Percentiles rank a stretch among this genome's conserved stretches.
These are phyloP conservation scores for Barnettozyma botsteinii DNA, from an alignment of 805 yeast genomes.

Conservation along the genomic window DNA sequence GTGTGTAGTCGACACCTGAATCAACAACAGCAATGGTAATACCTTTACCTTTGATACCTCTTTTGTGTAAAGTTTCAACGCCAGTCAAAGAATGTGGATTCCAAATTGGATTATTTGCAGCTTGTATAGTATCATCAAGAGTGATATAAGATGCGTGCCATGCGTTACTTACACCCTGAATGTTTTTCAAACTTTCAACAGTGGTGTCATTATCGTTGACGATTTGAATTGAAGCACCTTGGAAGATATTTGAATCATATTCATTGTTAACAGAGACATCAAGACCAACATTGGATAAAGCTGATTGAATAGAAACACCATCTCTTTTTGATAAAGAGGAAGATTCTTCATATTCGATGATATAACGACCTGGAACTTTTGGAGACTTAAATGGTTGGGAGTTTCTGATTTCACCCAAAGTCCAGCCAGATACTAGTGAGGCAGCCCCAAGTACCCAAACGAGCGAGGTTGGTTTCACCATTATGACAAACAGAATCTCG, in stretches of 20 bases:
- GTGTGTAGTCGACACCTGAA: constrained; percentile 10
- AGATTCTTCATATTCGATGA: constrained; percentile 3
- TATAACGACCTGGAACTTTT: constrained; percentile 10
- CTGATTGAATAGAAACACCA: neutral
- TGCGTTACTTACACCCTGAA: constrained; percentile 11
- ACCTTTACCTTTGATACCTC: constrained; percentile 8
- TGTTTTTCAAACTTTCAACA: constrained; percentile 4
- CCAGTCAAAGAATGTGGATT: constrained; percentile 10
- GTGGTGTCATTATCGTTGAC: constrained; percentile 6
- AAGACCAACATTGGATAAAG: neutral
- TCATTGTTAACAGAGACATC: constrained; percentile 9
- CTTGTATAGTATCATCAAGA: constrained; percentile 8
- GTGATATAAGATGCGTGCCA: constrained; percentile 14
- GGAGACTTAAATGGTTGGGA: neutral
- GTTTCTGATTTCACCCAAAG: constrained; percentile 1
- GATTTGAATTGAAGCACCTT: constrained; percentile 14
- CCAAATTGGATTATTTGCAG: constrained; percentile 4
- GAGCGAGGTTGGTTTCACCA: neutral
- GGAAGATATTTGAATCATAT: constrained; percentile 11
- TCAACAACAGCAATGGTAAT: constrained; percentile 8
- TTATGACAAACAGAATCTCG: no score
- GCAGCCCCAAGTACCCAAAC: neutral
- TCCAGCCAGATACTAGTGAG: neutral
- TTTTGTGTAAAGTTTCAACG: constrained; percentile 8
- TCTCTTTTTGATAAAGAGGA: neutral